Evolutionary conservation across 805 yeast species (phyloP).

Genomic region (Candida saitoana): DNA sequence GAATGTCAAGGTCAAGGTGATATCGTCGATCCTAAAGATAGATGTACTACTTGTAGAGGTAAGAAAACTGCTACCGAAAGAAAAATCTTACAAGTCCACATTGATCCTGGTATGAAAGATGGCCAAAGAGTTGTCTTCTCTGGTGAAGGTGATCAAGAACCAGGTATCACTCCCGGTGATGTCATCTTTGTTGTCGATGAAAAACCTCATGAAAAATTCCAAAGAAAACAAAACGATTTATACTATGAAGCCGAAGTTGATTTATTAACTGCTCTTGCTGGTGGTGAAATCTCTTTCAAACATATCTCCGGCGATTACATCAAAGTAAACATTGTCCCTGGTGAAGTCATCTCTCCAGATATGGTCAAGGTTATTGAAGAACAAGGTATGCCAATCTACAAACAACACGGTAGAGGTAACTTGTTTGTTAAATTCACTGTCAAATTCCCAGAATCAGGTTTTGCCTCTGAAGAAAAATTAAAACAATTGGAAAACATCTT

Average conservation of each 20-base stretch:
- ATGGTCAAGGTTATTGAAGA: slow-evolving; percentile 74
- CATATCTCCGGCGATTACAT: slow-evolving; percentile 91
- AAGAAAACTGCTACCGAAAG: slow-evolving; percentile 83
- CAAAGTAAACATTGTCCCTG: slow-evolving; percentile 78
- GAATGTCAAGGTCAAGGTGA: slow-evolving; percentile 91
- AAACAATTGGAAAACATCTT: slow-evolving; percentile 68
- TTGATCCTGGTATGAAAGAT: slow-evolving; percentile 95
- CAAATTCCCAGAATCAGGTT: slow-evolving; percentile 78
- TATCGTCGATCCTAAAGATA: slow-evolving; percentile 77
- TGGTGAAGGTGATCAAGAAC: slow-evolving; percentile 98
- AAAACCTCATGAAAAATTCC: slow-evolving; percentile 77
- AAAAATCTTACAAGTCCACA: slow-evolving; percentile 89
- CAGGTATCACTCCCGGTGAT: slow-evolving; percentile 93
- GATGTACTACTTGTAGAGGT: slow-evolving; percentile 85
- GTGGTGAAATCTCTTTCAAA: slow-evolving; percentile 85
- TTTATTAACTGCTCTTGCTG: slow-evolving; percentile 90
- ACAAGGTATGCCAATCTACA: slow-evolving; percentile 96
- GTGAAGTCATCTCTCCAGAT: slow-evolving; percentile 90
- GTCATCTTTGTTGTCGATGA: slow-evolving; percentile 89
- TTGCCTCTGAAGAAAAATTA: slow-evolving; percentile 71
- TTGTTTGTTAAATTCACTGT: slow-evolving; percentile 80
- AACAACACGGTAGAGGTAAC: slow-evolving; percentile 86
- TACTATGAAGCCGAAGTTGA: slow-evolving; percentile 83
- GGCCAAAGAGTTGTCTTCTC: slow-evolving; percentile 87
- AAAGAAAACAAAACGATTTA: slow-evolving; percentile 87